Evolutionary conservation across 495 filamentous ascomycete species (phyloP).

Genomic region (Cercophora sp.): DNA sequence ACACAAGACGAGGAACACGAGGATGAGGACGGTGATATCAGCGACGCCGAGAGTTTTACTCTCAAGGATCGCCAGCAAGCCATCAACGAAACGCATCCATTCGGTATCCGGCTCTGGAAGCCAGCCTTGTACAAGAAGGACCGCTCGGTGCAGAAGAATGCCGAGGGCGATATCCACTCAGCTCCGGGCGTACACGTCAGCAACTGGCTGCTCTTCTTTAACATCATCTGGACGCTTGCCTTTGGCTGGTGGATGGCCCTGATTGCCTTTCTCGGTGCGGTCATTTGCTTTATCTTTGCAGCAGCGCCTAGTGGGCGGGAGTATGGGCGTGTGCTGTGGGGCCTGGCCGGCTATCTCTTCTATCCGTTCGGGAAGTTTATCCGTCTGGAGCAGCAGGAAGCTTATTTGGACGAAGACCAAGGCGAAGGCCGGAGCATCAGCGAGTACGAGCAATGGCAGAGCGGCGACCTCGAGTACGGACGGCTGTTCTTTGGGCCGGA

Average conservation of each 20-base stretch:
- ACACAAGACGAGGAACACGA: slow-evolving; percentile 39
- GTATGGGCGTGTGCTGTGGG: slow-evolving; percentile 82
- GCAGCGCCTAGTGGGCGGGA: slow-evolving; percentile 75
- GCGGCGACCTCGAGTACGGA: slow-evolving; percentile 91
- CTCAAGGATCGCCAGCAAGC: slow-evolving; percentile 93
- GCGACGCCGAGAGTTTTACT: slow-evolving; percentile 79
- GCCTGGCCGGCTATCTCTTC: slow-evolving; percentile 79
- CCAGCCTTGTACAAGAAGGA: slow-evolving; percentile 97
- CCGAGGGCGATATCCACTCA: slow-evolving; percentile 96
- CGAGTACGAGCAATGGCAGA: slow-evolving; percentile 99
- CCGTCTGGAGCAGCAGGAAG: slow-evolving; percentile 85
- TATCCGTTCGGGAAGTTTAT: slow-evolving; percentile 98
- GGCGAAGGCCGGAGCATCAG: slow-evolving; percentile 99
- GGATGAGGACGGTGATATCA: slow-evolving; percentile 56
- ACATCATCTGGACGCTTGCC: slow-evolving; percentile 82
- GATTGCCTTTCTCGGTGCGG: slow-evolving; percentile 65
- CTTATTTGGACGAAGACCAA: slow-evolving; percentile 92
- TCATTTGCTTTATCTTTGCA: slow-evolving; percentile 74
- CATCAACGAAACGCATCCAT: slow-evolving; percentile 98
- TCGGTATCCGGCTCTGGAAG: slow-evolving; percentile 98
- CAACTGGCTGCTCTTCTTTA: slow-evolving; percentile 76
- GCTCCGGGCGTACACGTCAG: slow-evolving; percentile 86
- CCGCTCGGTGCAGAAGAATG: slow-evolving; percentile 91
- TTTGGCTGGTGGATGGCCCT: slow-evolving; percentile 98
- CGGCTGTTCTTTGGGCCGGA: slow-evolving; percentile 90